Percentiles rank a stretch among this genome's conserved stretches.
Evolutionary conservation across 2,329 filamentous ascomycete species (phyloP).

Genomic region (Drechmeria coniospora): DNA sequence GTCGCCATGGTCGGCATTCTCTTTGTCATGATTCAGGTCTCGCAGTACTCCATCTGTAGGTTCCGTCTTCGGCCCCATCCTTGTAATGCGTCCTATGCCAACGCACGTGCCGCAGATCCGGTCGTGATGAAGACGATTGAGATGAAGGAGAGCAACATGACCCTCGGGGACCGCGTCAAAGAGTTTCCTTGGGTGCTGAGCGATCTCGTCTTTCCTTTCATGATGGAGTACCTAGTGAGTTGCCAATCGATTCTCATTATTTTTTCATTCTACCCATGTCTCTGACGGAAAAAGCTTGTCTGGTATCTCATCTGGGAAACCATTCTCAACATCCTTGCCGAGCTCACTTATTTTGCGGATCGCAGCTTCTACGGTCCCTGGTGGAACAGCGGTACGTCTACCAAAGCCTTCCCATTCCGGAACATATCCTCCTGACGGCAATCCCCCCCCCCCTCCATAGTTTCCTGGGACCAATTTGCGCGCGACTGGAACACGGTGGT

Average conservation of each 20-base stretch:
- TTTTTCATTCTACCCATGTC: neutral
- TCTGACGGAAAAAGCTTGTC: conserved; percentile 27
- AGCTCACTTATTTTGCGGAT: conserved; percentile 63
- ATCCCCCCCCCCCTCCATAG: no score
- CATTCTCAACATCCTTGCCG: conserved; percentile 59
- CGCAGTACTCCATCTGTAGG: conserved; percentile 55
- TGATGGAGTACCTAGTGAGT: conserved; percentile 55
- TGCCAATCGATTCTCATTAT: neutral
- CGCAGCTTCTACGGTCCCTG: conserved; percentile 54
- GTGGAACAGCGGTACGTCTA: conserved; percentile 40
- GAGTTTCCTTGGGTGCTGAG: conserved; percentile 62
- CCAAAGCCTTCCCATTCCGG: neutral
- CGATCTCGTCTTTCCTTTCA: conserved; percentile 63
- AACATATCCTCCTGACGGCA: no score
- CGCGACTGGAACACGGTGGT: conserved; percentile 68
- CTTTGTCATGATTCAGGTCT: conserved; percentile 65
- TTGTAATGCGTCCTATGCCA: no score
- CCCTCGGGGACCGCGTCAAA: conserved; percentile 42
- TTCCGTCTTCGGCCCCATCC: no score
- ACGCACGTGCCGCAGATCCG: conserved; percentile 38
- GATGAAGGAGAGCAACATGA: conserved; percentile 51
- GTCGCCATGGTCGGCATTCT: conserved; percentile 57
- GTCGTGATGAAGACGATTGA: conserved; percentile 50
- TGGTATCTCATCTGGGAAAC: conserved; percentile 78
- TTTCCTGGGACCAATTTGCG: conserved; percentile 62